A percentile compares a stretch with the other conserved stretches of the same genome.
Evolutionary conservation across 2,329 filamentous ascomycete genomes (phyloP).

Genomic region (Blastomyces silverae): DNA sequence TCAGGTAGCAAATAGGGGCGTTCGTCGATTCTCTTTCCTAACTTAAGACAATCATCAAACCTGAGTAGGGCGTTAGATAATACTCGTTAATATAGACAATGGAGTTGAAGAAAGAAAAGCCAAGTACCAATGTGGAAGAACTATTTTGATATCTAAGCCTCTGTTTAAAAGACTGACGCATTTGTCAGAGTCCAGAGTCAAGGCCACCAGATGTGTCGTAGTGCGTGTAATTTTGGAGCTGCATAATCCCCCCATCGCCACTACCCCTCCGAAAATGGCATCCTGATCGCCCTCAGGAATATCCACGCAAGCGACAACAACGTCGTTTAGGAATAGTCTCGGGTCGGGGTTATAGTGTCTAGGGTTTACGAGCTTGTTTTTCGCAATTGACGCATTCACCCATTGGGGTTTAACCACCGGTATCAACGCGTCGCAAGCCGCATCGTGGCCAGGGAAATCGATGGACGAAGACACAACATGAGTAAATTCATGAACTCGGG

Average conservation of each 20-base stretch:
- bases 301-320: conserved; percentile 74
- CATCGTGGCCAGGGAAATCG: conserved; percentile 82
- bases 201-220: conserved; percentile 83
- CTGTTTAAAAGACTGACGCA: conserved; percentile 45
- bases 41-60: conserved; percentile 94
- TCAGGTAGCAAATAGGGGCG: conserved; percentile 77
- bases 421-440: conserved; percentile 67
- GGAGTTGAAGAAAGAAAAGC: neutral
- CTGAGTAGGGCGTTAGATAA: conserved; percentile 41
- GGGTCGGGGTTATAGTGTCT: conserved; percentile 87
- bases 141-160: conserved; percentile 64
- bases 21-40: conserved; percentile 87
- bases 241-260: conserved; percentile 83
- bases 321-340: conserved; percentile 77
- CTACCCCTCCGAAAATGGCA: conserved; percentile 79
- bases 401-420: conserved; percentile 77
- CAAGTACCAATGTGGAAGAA: conserved; percentile 80
- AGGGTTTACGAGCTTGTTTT: conserved; percentile 65
- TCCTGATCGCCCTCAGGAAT: conserved; percentile 83
- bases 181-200: conserved; percentile 68
- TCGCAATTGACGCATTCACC: conserved; percentile 64
- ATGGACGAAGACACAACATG: conserved; percentile 70
- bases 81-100: conserved; percentile 22
- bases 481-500: conserved; percentile 46
- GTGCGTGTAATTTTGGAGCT: conserved; percentile 62